Base-by-base conservation (phyloP, 2,329 filamentous ascomycete genomes). In the Biscogniauxia marginata region DNA sequence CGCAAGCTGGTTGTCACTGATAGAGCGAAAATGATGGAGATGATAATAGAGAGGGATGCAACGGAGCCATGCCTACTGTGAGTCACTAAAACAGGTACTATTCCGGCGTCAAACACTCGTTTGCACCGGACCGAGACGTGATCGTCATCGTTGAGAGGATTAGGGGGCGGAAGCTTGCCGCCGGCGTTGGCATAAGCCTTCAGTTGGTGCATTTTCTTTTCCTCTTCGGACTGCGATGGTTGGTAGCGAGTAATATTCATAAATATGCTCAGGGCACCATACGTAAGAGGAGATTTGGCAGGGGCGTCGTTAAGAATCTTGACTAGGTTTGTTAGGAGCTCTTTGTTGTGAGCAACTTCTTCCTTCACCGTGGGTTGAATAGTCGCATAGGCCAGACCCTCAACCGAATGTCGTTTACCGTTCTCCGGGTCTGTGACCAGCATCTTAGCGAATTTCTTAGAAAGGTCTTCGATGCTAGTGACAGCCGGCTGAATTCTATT, bases 141-240 rank as follows among this genome's bases (percentile, higher is more conserved):
- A 2, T 87, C 79, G 55, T 96, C 87, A 58, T 92, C 84, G 55
- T 95, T 87, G 0, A 96, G 78, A 7, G 85, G 84, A 67, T 93
- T 85, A 0, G 82, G 77, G 2, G 80, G 76, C 0, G 79, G 71
- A n/a, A 82, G 70, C 58, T 84, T 83, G 67, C 91, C 92, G 4
- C 87, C 86, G 0, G 91, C 89, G 69, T 96, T 91, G 13, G 95
- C 95, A 67, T 98, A 99, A 2, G 92, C 91, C 77, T 96, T 97
- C 46, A 99, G 82, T 71, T 99, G 90, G 5, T 84, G 84, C 77
- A 99, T 91, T 68, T 90, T 91, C 76, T 93, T 95, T 67, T 97
- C 89, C 73, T 99, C 95, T 61, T 97, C 93, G 0, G 91, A 88
- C 44, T 93, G 79, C 7, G 79, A 78, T 6, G 92, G 92, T 44